Conservation (phyloP, 306 rosid species). For the Datisca glomerata region DNA sequence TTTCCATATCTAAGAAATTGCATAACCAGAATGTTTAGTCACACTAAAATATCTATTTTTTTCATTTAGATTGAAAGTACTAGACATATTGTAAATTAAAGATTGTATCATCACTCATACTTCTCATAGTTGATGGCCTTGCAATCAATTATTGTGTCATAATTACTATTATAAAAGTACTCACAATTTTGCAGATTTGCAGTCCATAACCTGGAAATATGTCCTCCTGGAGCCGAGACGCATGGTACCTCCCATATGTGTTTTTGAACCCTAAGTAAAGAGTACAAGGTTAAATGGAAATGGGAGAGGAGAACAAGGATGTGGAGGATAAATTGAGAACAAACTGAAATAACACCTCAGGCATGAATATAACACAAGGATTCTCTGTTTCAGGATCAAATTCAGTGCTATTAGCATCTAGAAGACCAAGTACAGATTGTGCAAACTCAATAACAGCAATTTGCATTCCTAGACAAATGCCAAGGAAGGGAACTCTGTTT, state of each 20-base stretch:
- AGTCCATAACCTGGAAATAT: slow-evolving; percentile 46
- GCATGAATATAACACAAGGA: slow-evolving; percentile 91
- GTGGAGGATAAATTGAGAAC: slow-evolving; percentile 3
- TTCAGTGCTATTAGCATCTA: slow-evolving; percentile 77
- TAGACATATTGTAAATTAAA: no score
- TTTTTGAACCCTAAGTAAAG: slow-evolving; percentile 66
- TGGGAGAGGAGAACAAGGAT: slow-evolving; percentile 7
- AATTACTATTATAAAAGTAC: slow-evolving; percentile 11
- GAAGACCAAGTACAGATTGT: slow-evolving; percentile 66
- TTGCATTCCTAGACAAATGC: slow-evolving; percentile 94
- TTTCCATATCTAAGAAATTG: slow-evolving; percentile 36
- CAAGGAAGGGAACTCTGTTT: slow-evolving; percentile 62
- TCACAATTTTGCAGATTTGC: slow-evolving; percentile 84
- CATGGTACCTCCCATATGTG: slow-evolving; percentile 99
- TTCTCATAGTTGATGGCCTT: no score
- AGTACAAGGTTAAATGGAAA: slow-evolving; percentile 6
- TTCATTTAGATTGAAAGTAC: no score
- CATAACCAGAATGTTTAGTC: no score
- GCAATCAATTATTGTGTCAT: no score
- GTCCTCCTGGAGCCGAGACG: slow-evolving; percentile 94
- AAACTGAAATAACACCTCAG: slow-evolving; percentile 46
- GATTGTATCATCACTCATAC: no score
- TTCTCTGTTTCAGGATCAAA: slow-evolving; percentile 55
- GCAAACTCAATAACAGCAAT: slow-evolving; percentile 87
- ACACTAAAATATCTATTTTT: no score